These are phyloP conservation scores for Didymella lethalis DNA, from an alignment of 2,329 filamentous ascomycete species.

Conservation along the genomic window DNA sequence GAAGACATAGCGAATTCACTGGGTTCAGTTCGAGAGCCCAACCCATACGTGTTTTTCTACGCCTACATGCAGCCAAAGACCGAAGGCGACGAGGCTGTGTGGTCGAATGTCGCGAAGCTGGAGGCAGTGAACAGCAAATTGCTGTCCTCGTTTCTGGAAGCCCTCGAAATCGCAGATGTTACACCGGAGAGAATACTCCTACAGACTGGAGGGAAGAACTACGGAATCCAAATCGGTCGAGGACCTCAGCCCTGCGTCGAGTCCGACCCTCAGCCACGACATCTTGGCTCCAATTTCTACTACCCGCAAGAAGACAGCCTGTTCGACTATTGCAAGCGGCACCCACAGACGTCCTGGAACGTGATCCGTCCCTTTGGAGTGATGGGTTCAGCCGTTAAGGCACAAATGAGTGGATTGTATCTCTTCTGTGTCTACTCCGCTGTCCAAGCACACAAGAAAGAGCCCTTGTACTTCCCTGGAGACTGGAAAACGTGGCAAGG, in stretches of 20 bases:
- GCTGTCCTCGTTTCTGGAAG: background rate
- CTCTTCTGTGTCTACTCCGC: conserved; percentile 22
- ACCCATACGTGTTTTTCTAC: conserved; percentile 5
- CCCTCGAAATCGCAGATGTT: conserved; percentile 1
- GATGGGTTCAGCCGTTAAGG: conserved; percentile 14
- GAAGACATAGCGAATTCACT: background rate
- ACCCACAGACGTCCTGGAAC: conserved; percentile 14
- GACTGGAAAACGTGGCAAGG: conserved; percentile 18
- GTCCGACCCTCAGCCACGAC: conserved; percentile 4
- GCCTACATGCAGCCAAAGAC: conserved; percentile 6
- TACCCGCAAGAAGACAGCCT: conserved; percentile 8
- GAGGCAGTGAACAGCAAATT: background rate
- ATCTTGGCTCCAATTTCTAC: conserved; percentile 4
- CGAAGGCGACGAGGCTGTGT: background rate
- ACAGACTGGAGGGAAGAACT: conserved; percentile 6
- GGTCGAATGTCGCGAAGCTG: background rate
- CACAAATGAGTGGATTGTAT: conserved; percentile 11
- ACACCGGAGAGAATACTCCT: conserved; percentile 2
- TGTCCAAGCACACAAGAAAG: conserved; percentile 22
- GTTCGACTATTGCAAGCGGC: conserved; percentile 1
- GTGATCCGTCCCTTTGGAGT: conserved; percentile 11
- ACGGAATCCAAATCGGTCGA: background rate
- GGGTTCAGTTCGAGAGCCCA: background rate
- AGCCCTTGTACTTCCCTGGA: conserved; percentile 15
- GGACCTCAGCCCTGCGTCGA: background rate